Percentiles rank a stretch among this genome's conserved stretches.
These are phyloP conservation scores for Coniosporium tulheliwenetii DNA, from an alignment of 2,329 filamentous ascomycete species.

Conservation along the genomic window DNA sequence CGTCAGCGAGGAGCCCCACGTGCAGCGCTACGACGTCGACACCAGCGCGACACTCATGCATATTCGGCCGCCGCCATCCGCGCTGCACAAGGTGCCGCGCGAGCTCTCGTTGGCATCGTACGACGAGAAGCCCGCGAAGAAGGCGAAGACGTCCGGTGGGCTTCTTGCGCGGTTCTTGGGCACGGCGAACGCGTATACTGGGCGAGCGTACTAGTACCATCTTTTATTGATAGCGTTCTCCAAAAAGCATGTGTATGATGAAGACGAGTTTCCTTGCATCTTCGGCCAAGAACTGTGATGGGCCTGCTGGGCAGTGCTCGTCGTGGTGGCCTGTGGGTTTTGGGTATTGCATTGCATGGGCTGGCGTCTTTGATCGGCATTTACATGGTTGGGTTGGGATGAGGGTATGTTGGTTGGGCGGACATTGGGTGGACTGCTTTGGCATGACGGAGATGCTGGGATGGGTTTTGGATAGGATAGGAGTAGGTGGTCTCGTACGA, in stretches of 20 bases:
- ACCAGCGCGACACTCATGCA: conserved; percentile 26
- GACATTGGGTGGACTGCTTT: neutral
- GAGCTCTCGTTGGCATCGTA: conserved; percentile 1
- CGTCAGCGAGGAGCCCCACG: conserved; percentile 8
- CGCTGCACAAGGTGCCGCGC: conserved; percentile 11
- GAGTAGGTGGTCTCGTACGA: too few relatives aligned
- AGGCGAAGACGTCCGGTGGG: conserved; percentile 12
- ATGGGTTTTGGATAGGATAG: too few relatives aligned
- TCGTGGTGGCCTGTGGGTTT: neutral
- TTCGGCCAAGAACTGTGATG: neutral
- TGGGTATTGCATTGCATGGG: neutral
- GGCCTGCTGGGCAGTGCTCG: neutral
- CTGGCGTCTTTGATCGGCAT: neutral
- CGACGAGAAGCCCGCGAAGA: conserved; percentile 16
- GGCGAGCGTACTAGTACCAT: neutral
- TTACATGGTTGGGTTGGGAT: neutral
- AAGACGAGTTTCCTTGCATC: neutral
- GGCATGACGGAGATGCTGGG: too few relatives aligned
- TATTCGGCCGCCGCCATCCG: conserved; percentile 17
- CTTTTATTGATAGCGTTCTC: neutral
- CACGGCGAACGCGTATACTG: neutral
- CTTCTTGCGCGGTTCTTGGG: conserved; percentile 20
- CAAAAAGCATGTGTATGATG: neutral
- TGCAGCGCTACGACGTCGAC: conserved; percentile 26
- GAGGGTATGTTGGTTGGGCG: neutral